Percentiles rank a stretch among this genome's conserved stretches.
phyloP scores from a whole-genome alignment of 2,329 filamentous ascomycete genomes.

The Nothomitra cinnamomea region DNA sequence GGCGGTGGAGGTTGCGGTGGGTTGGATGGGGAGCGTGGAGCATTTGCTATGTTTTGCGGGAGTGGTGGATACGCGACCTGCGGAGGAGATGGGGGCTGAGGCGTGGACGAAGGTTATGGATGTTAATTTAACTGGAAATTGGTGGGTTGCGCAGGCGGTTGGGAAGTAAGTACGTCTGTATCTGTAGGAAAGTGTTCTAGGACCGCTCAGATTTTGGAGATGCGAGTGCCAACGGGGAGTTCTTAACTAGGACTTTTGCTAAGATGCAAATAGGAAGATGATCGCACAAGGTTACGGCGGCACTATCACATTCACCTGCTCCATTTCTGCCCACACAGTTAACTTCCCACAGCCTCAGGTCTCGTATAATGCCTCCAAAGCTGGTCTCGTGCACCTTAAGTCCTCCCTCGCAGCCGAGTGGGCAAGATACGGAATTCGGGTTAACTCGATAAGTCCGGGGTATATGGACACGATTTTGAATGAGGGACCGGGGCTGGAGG shows the following conservation, averaged over 20 bases:
- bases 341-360: slow-evolving; percentile 90
- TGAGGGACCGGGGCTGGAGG: slow-evolving; percentile 20
- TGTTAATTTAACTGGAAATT: slow-evolving; percentile 55
- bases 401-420: slow-evolving; percentile 85
- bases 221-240: too few species aligned
- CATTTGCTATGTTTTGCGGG: slow-evolving; percentile 50
- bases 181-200: too few species aligned
- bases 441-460: slow-evolving; percentile 89
- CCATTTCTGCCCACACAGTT: slow-evolving; percentile 86
- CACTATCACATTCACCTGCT: slow-evolving; percentile 86
- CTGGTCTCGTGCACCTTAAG: slow-evolving; percentile 76
- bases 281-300: slow-evolving; percentile 28
- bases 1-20: slow-evolving; percentile 24
- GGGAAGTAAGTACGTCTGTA: slow-evolving; percentile 26
- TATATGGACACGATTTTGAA: slow-evolving; percentile 93
- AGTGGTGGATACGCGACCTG: slow-evolving; percentile 44
- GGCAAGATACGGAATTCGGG: slow-evolving; percentile 72
- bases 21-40: slow-evolving; percentile 33
- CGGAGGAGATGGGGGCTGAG: slow-evolving; percentile 38
- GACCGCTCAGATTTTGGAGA: too few species aligned
- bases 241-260: too few species aligned
- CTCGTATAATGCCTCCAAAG: slow-evolving; percentile 87
- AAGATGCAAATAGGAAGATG: too few species aligned
- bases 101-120: slow-evolving; percentile 49
- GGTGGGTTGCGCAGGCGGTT: slow-evolving; percentile 51